phyloP scores from a whole-genome alignment of 495 filamentous ascomycete species.

The Immersiella caudata region DNA sequence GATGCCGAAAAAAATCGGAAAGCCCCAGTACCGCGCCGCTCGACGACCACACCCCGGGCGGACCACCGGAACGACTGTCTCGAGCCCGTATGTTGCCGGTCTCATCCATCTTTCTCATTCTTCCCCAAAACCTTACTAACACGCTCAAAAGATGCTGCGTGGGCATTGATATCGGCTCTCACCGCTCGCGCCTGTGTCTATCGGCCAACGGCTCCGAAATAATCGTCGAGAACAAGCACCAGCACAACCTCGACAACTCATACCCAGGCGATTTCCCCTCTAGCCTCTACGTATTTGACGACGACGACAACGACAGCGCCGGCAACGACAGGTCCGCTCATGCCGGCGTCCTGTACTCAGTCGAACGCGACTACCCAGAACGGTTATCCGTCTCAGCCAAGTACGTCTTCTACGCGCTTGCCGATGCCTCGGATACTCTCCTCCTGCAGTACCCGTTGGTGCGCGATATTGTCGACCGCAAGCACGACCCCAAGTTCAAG shows the following conservation, averaged over 20 bases:
- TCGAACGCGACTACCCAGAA: not conserved
- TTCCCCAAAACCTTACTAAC: too few relatives aligned
- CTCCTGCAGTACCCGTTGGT: slow-evolving; percentile 8
- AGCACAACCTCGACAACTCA: not conserved
- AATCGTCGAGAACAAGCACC: slow-evolving; percentile 7
- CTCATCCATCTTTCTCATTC: too few relatives aligned
- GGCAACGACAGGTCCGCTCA: not conserved
- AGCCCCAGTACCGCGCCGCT: too few relatives aligned
- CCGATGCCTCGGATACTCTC: not conserved
- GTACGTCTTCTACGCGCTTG: slow-evolving; percentile 13
- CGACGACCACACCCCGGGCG: too few relatives aligned
- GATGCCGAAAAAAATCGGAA: too few relatives aligned
- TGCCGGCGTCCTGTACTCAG: not conserved
- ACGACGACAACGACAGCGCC: too few relatives aligned
- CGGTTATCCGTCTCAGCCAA: slow-evolving; percentile 6
- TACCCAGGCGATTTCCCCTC: slow-evolving; percentile 14
- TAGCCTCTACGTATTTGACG: slow-evolving; percentile 7
- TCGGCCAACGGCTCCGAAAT: slow-evolving; percentile 4
- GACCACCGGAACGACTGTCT: too few relatives aligned
- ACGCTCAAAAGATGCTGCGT: not conserved
- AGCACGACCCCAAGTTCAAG: not conserved
- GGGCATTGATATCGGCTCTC: slow-evolving; percentile 10
- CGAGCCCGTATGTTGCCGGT: too few relatives aligned
- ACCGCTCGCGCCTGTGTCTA: not conserved
- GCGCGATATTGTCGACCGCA: not conserved